These are phyloP conservation scores for Solidago caesia DNA, from an alignment of 129 eudicot genomes.

Conservation along the genomic window DNA sequence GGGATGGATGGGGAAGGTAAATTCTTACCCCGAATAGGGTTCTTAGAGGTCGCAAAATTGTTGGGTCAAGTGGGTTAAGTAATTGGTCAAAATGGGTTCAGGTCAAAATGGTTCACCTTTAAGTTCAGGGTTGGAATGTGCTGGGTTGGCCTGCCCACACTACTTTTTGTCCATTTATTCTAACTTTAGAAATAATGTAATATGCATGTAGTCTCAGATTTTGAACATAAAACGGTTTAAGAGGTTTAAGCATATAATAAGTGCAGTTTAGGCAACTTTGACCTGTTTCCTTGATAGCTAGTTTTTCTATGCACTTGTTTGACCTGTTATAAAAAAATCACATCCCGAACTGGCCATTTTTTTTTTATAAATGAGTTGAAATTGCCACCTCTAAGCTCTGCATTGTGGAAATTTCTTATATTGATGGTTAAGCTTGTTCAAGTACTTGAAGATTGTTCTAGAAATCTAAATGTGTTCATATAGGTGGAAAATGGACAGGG, in stretches of 20 bases:
- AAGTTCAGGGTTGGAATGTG: not conserved
- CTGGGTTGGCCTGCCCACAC: not conserved
- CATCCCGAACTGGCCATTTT: not conserved
- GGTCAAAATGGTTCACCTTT: not conserved
- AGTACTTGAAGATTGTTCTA: not conserved
- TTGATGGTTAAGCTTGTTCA: not conserved
- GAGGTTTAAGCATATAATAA: not conserved
- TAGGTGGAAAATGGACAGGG: no score
- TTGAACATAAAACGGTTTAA: not conserved
- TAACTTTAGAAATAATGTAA: not conserved
- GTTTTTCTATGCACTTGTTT: not conserved
- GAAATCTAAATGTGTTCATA: no score
- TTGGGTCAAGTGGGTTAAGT: not conserved
- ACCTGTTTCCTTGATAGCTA: not conserved
- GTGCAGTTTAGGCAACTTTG: not conserved
- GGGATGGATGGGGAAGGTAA: constrained; percentile 99
- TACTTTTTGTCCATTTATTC: not conserved
- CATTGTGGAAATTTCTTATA: no score
- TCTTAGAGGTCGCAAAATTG: not conserved
- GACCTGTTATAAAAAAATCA: not conserved
- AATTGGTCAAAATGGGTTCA: not conserved
- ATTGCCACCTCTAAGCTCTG: not conserved
- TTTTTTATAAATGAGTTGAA: not conserved
- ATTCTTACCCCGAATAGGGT: not conserved
- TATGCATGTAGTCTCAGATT: not conserved